Base-by-base conservation (phyloP, 2,329 filamentous ascomycete genomes). In the Penicillium sp. region DNA sequence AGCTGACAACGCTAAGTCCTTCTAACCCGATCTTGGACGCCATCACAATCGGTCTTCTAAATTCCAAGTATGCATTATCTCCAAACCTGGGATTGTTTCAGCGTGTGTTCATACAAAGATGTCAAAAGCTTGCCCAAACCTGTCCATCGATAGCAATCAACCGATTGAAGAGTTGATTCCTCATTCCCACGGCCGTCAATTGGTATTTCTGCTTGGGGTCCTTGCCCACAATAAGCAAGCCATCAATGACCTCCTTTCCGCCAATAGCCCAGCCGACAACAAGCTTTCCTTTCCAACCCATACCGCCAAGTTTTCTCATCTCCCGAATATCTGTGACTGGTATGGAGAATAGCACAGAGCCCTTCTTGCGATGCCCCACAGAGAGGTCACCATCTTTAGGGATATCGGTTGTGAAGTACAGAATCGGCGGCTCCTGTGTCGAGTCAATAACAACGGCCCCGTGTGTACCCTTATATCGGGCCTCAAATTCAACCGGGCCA, bases 271-370 rank as follows among this genome's bases (percentile, higher is more conserved):
- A 95, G 0, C 91, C 91, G 0, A 95, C 89, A 1, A 94, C 83
- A 43, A 95, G 77, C 79, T 92, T 94, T 1, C 87, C 87, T 76
- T 95, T 95, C 91, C 91, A 95, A 0, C 91, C 91, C 55, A 93
- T 82, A 0, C 92, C 91, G 2, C 91, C 91, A 5, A 93, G 79
- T 76, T 96, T 95, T 73, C 87, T 89, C 59, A 95, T 73, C 72
- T 93, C 89, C 54, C 75, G 79, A 53, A 95, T 88, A 26, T 94
- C 89, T 0, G 82, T 82, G 8, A 95, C 83, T 0, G 89, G 82
- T 0, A 94, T 80, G 1, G 83, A 87, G 85, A 90, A 95, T 0
- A 85, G 75, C 0, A 89, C 86, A 57, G 84, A 79, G 52, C 82
- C 65, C 33, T 81, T 78, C 60, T 82, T 79, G 33, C 75, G 73